Evolutionary conservation across 108 stramenopile species (phyloP).

Genomic region (Seminavis robusta): DNA sequence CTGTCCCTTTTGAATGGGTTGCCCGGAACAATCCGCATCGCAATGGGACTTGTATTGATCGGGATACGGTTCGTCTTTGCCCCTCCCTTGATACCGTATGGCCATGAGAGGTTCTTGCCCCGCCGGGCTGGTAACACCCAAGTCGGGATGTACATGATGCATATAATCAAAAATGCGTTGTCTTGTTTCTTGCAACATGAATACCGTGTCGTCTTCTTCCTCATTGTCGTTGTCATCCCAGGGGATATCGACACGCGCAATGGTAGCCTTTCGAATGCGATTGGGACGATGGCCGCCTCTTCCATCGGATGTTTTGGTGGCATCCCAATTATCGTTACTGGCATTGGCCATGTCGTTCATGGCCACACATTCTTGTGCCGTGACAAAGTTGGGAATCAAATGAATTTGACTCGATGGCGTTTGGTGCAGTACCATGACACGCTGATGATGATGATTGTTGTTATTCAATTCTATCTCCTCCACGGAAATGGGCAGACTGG

Average conservation of each 20-base stretch:
- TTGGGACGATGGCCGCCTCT: conserved; percentile 63
- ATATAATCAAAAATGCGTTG: conserved; percentile 77
- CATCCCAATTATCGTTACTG: no score
- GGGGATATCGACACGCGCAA: no score
- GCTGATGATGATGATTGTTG: no score
- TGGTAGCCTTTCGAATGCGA: no score
- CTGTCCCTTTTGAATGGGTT: conserved; percentile 59
- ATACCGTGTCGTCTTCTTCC: no score
- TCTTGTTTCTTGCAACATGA: no score
- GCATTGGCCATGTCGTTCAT: conserved; percentile 59
- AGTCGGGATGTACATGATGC: conserved; percentile 75
- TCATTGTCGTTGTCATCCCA: no score
- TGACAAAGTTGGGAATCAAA: conserved; percentile 70
- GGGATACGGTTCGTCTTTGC: conserved; percentile 58
- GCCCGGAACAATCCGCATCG: conserved; percentile 73
- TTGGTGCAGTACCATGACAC: no score
- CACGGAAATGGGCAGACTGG: no score
- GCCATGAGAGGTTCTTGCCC: conserved; percentile 87
- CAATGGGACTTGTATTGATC: conserved; percentile 94
- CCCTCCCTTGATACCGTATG: conserved; percentile 85
- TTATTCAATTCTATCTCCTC: no score
- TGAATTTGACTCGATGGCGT: conserved; percentile 67
- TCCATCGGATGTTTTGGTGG: no score
- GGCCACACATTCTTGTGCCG: conserved; percentile 76
- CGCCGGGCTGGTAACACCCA: conserved; percentile 54